Conservation (phyloP, 2,329 filamentous ascomycete genomes). For the Neonectria punicea region DNA sequence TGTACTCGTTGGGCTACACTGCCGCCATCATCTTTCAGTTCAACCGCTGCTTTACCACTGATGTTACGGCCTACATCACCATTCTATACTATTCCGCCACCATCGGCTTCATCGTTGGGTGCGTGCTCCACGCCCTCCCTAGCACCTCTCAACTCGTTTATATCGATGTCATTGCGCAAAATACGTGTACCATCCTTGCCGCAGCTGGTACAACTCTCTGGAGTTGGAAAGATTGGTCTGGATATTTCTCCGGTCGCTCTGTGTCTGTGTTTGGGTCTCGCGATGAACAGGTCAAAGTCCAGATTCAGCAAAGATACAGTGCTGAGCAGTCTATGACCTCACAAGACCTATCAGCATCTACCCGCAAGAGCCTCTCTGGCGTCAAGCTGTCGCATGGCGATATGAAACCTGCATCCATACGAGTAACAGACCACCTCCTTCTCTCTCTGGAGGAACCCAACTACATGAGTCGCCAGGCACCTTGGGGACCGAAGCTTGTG, state of each 20-base stretch:
- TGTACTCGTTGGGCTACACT: slow-evolving; percentile 24
- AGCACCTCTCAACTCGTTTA: slow-evolving; percentile 16
- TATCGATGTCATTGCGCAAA: slow-evolving; percentile 25
- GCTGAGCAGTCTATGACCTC: not conserved
- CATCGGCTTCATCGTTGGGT: slow-evolving; percentile 23
- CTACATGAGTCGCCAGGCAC: not conserved
- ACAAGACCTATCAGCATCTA: not conserved
- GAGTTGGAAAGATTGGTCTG: slow-evolving; percentile 23
- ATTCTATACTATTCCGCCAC: slow-evolving; percentile 21
- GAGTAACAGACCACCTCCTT: not conserved
- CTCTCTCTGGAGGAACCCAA: slow-evolving; percentile 6
- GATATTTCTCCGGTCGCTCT: not conserved
- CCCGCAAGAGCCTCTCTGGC: slow-evolving; percentile 6
- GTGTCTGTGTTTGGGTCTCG: not conserved
- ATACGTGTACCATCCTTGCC: slow-evolving; percentile 18
- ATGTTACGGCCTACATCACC: slow-evolving; percentile 17
- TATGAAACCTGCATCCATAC: slow-evolving; percentile 6
- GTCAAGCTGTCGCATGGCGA: slow-evolving; percentile 12
- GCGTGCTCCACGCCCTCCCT: slow-evolving; percentile 21
- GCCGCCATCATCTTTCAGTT: slow-evolving; percentile 28
- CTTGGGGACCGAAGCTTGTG: slow-evolving; percentile 7
- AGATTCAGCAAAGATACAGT: slow-evolving; percentile 5
- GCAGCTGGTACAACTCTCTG: slow-evolving; percentile 24
- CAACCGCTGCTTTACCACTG: slow-evolving; percentile 29
- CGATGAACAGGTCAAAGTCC: not conserved